Evolutionary conservation across 2,329 filamentous ascomycete species (phyloP).

Genomic region (Aquanectria penicillioides): DNA sequence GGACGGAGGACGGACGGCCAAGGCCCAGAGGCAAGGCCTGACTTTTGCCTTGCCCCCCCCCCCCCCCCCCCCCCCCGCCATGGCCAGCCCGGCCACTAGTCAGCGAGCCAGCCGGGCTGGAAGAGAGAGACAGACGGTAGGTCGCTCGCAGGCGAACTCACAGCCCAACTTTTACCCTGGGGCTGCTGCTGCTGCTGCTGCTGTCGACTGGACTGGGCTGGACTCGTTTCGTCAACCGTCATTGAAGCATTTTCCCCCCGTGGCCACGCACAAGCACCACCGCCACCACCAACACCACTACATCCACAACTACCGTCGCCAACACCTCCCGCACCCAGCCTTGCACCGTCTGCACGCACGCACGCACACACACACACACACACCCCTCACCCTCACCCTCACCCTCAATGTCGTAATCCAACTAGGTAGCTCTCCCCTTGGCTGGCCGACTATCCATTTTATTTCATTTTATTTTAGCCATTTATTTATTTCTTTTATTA

Average conservation of each 20-base stretch:
- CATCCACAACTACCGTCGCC: neutral
- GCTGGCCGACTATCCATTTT: neutral
- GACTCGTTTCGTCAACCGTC: too few species aligned
- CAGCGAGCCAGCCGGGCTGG: neutral
- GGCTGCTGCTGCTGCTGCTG: too few species aligned
- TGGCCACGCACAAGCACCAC: constrained; percentile 8
- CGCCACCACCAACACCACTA: constrained; percentile 10
- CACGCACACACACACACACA: neutral
- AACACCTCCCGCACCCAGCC: constrained; percentile 2
- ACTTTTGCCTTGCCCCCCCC: too few species aligned
- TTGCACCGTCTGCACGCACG: neutral
- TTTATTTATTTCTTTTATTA: too few species aligned
- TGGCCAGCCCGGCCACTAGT: constrained; percentile 1
- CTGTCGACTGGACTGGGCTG: too few species aligned
- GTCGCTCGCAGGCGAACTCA: too few species aligned
- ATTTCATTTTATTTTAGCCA: neutral
- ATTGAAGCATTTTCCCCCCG: too few species aligned
- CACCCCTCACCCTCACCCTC: neutral
- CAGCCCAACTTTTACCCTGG: too few species aligned
- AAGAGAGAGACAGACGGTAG: too few species aligned
- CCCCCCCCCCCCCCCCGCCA: too few species aligned
- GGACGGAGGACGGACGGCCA: too few species aligned
- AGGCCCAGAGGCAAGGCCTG: too few species aligned
- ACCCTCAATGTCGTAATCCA: constrained; percentile 12
- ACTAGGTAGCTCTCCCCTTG: neutral